Evolutionary conservation across 2,329 filamentous ascomycete species (phyloP).

Genomic region (Didymellaceae sp.): DNA sequence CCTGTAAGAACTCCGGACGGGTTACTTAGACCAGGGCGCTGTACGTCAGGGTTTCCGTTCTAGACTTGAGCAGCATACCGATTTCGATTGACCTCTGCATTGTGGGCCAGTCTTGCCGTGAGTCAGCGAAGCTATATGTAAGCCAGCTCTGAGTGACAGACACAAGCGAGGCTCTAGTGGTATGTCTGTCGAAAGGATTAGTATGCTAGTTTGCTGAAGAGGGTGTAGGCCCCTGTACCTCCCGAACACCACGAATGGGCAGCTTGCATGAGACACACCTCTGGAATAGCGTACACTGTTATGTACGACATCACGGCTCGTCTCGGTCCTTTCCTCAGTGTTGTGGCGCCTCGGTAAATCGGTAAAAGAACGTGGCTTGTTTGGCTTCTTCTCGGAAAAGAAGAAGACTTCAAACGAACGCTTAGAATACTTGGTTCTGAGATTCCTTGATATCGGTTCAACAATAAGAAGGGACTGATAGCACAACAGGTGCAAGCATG

Average conservation of each 20-base stretch:
- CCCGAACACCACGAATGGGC: conserved; percentile 21
- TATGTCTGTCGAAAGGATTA: not conserved
- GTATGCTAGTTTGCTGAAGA: conserved; percentile 1
- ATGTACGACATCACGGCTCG: conserved; percentile 39
- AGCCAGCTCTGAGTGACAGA: not conserved
- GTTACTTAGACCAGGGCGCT: not conserved
- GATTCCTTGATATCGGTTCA: too few species aligned
- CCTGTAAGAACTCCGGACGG: not conserved
- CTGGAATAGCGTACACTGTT: conserved; percentile 23
- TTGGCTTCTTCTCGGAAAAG: too few species aligned
- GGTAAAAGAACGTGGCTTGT: conserved; percentile 5
- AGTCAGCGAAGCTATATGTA: conserved; percentile 7
- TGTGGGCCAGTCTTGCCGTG: not conserved
- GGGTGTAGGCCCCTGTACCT: conserved; percentile 17
- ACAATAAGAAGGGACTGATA: too few species aligned
- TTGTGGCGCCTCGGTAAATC: conserved; percentile 16
- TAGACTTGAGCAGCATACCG: conserved; percentile 4
- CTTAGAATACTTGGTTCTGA: not conserved
- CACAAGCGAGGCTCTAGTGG: not conserved
- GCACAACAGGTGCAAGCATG: conserved; percentile 1
- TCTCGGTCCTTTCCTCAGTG: conserved; percentile 18
- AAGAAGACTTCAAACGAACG: not conserved
- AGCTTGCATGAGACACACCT: conserved; percentile 16
- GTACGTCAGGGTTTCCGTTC: conserved; percentile 3
- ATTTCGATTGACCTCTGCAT: conserved; percentile 6